Percentiles rank a stretch among this genome's conserved stretches.
These are phyloP conservation scores for Botryotinia convoluta DNA, from an alignment of 2,329 filamentous ascomycete genomes.

Conservation along the genomic window DNA sequence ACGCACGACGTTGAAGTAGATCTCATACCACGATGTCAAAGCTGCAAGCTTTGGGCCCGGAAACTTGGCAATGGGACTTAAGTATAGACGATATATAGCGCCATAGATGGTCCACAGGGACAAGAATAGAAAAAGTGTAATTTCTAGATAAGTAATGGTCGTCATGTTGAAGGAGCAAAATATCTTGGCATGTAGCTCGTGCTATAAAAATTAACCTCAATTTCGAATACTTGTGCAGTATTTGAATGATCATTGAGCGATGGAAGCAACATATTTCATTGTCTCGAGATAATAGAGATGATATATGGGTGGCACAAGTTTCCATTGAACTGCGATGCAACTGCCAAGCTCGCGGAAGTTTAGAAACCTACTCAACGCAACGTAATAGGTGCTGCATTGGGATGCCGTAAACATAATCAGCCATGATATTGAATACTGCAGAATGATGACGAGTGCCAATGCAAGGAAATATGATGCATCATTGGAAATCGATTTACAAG, in stretches of 20 bases:
- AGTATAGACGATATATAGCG: conserved; percentile 35
- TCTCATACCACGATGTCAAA: conserved; percentile 34
- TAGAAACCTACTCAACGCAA: neutral
- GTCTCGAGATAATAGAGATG: neutral
- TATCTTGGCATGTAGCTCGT: neutral
- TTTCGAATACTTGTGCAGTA: neutral
- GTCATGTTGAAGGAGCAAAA: neutral
- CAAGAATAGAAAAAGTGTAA: neutral
- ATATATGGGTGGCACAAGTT: neutral
- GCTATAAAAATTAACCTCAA: neutral
- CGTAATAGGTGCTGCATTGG: neutral
- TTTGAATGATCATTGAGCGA: neutral
- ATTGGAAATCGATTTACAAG: neutral
- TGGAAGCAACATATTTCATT: neutral
- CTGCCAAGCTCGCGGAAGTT: neutral
- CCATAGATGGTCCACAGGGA: conserved; percentile 15
- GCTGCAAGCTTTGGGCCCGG: conserved; percentile 39
- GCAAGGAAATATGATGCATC: neutral
- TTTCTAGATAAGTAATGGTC: neutral
- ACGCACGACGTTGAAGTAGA: conserved; percentile 45
- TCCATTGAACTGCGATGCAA: neutral
- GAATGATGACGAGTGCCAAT: neutral
- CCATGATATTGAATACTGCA: neutral
- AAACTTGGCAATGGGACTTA: conserved; percentile 38
- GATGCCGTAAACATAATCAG: neutral